Evolutionary conservation across 768 basidiomycete genomes (phyloP).

Genomic region (Rhodotorula sphaerocarpa): DNA sequence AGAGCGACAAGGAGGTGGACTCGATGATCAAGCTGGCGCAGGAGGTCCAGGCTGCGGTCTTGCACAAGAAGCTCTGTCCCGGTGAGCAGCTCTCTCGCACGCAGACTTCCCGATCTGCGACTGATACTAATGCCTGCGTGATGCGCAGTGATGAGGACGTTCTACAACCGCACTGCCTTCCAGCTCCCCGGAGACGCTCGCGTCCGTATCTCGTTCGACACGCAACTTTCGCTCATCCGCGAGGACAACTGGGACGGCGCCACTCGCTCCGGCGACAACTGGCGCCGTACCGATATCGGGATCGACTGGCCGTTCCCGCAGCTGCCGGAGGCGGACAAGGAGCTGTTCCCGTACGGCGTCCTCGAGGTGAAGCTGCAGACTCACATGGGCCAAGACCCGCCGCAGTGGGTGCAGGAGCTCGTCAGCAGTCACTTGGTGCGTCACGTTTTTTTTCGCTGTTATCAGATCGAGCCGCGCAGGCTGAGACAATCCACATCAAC

Average conservation of each 20-base stretch:
- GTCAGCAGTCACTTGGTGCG: constrained; percentile 69
- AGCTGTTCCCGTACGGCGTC: constrained; percentile 93
- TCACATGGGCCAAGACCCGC: constrained; percentile 88
- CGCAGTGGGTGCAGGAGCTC: constrained; percentile 92
- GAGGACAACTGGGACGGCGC: constrained; percentile 94
- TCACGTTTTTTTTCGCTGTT: neutral
- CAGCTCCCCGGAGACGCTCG: constrained; percentile 97
- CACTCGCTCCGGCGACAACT: constrained; percentile 71
- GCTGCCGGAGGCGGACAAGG: constrained; percentile 66
- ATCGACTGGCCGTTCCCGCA: constrained; percentile 85
- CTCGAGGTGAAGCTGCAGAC: constrained; percentile 97
- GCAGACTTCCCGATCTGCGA: constrained; percentile 40
- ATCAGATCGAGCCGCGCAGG: too few relatives aligned
- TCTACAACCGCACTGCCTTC: constrained; percentile 98
- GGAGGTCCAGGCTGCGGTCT: constrained; percentile 85
- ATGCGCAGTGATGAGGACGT: constrained; percentile 82
- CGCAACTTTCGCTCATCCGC: constrained; percentile 83
- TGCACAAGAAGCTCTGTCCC: constrained; percentile 70
- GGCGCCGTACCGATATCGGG: constrained; percentile 79
- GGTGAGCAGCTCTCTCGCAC: too few relatives aligned
- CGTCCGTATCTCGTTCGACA: constrained; percentile 96
- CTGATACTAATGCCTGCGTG: too few relatives aligned
- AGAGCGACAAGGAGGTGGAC: constrained; percentile 82
- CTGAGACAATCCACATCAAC: neutral
- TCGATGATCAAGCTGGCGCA: constrained; percentile 91